Evolutionary conservation across 2,329 filamentous ascomycete genomes (phyloP).

Genomic region (Colletotrichum kahawae): DNA sequence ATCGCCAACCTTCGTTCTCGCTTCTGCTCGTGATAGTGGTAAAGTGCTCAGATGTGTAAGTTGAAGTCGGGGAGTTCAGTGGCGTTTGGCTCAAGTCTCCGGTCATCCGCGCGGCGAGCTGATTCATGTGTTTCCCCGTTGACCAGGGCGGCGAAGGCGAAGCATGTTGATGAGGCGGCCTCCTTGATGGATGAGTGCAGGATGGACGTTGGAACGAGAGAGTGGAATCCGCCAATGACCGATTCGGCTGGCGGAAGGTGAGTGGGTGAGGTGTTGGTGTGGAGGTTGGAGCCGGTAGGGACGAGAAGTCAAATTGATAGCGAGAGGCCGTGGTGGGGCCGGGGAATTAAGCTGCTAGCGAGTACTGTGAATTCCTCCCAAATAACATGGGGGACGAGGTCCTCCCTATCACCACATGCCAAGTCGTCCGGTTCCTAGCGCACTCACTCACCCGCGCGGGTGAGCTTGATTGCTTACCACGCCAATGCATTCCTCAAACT

Average conservation of each 20-base stretch:
- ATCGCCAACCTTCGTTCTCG: not conserved
- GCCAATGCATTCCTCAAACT: not conserved
- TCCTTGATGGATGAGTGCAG: not conserved
- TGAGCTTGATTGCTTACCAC: not conserved
- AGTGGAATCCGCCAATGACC: not conserved
- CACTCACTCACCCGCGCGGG: slow-evolving; percentile 3
- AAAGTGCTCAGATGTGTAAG: not conserved
- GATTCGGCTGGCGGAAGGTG: not conserved
- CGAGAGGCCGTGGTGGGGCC: not conserved
- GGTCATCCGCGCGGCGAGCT: slow-evolving; percentile 1
- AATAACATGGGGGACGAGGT: not conserved
- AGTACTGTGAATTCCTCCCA: not conserved
- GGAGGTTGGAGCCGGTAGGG: not conserved
- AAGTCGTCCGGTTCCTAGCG: not conserved
- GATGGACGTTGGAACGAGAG: slow-evolving; percentile 2
- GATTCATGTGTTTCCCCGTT: not conserved
- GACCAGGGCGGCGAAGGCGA: not conserved
- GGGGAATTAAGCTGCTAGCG: not conserved
- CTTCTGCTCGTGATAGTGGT: not conserved
- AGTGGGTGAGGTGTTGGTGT: not conserved
- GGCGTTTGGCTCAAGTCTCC: not conserved
- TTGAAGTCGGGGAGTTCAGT: not conserved
- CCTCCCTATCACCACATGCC: not conserved
- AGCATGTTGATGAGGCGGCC: not conserved
- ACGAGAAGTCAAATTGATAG: slow-evolving; percentile 3